Evolutionary conservation across 139 green algal species (phyloP), one percentile per base, ranked within the genome.

Genomic region (Pedinophyceae sp.): DNA sequence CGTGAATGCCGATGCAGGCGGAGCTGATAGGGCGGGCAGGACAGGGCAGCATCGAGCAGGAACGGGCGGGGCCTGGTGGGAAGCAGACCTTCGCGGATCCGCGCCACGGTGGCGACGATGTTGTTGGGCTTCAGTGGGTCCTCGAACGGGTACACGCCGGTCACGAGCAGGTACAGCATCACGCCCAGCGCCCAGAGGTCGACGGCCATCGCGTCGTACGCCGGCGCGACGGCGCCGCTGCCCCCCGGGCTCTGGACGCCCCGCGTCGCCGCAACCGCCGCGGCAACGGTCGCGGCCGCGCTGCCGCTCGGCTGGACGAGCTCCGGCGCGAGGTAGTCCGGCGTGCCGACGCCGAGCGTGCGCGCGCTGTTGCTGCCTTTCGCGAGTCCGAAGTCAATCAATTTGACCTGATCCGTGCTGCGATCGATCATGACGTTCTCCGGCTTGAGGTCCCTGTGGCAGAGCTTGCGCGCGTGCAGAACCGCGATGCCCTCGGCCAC

Each of bases 141-240:
- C 66, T 87, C 73, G 60, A 89, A 93, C 1, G 81, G 81, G 72
- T 89, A 87, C 29, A 51, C 19, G 6, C 76, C 80, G 13, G 55
- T 57, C 2, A 84, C 60, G 45, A 93, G 69, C 5, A 94, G 69
- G 65, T 86, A 93, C 50, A 91, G 70, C 50, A 88, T 60, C 53
- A 91, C 79, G 16, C 83, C 85, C 67, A 84, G 72, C 3, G 79
- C 77, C 79, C 81, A 90, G 3, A 81, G 67, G 67, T 93, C 81
- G 23, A 79, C 75, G 10, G 74, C 70, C 24, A 54, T 55, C 2
- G 78, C 63, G 54, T 86, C 82, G 58, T 85, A 83, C 30, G 50
- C 26, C 41, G 27, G 50, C 34, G 23, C 30, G 27, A 16, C n/a
- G n/a, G n/a, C n/a, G n/a, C n/a, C n/a, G n/a, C n/a, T n/a, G n/a